Base-by-base conservation (phyloP, 345 rosid species). In the Microcos paniculata region DNA sequence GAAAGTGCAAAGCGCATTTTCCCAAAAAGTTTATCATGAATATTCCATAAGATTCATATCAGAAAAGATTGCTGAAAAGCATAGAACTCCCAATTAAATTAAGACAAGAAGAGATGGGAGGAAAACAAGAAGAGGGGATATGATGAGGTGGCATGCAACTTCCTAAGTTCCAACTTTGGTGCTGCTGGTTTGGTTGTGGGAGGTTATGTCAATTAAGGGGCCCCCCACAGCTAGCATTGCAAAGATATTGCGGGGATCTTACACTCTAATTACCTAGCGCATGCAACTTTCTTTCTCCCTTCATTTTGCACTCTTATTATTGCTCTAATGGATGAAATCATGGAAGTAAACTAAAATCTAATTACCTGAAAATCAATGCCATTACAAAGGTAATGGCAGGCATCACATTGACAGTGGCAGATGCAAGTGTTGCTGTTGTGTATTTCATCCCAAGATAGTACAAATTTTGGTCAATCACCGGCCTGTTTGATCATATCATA, bases 401-500 rank as follows among this genome's bases (percentile, higher is more conserved):
- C 31, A 93, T 90, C 65, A 87, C 77, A 77, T 91, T 95, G 77
- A 83, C 80, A 0, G 87, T 82, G 21, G 98, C 97, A 0, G 98
- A 86, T 68, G 99, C 87, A 40, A 93, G 94, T 55, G 99, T 95
- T 62, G 98, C 98, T 0, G 99, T 84, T 4, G 99, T 95, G 84
- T 86, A 88, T 71, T 90, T 89, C 99, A 95, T 87, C 31, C 99
- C 99, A n/a, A 89, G 69, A 75, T 84, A 91, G 77, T 91, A 95
- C 59, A 95, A 53, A 38, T 95, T 95, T 84, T 95, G 99, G 72
- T 93, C 99, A 33, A 95, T 83, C 86, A 95, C 99, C 31, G 99
- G 98, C 88, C 99, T 95, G 86, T 75, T 56, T 69, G 6, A 70
- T 74, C 74, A 43, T 63, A 64, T 3, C 23, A 26, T 6, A 40